These are phyloP conservation scores for Psilocybe subaeruginosa DNA, from an alignment of 768 basidiomycete species.

Conservation along the genomic window DNA sequence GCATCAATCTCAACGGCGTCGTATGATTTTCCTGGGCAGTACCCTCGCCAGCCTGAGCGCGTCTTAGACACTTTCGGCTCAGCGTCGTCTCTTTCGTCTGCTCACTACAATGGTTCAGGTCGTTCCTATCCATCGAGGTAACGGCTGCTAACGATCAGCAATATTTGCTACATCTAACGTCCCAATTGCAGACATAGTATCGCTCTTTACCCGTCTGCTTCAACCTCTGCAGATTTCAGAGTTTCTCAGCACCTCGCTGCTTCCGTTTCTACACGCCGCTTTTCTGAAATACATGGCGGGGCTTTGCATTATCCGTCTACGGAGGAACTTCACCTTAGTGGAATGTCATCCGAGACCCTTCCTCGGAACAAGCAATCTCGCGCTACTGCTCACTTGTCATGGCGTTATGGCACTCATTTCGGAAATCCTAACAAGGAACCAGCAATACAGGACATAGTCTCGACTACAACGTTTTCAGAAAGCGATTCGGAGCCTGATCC, in stretches of 20 bases:
- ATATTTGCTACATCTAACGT: background rate
- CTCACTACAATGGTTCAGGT: background rate
- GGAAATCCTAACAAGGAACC: background rate
- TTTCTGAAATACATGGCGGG: background rate
- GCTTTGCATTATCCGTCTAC: background rate
- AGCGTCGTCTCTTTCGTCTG: background rate
- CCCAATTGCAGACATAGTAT: background rate
- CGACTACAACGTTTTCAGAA: background rate
- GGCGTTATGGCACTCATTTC: background rate
- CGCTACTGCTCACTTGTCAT: background rate
- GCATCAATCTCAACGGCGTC: background rate
- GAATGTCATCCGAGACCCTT: background rate
- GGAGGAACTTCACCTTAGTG: background rate
- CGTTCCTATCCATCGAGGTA: background rate
- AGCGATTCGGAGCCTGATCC: constrained; percentile 36
- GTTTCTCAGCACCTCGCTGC: background rate
- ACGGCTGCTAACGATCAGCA: background rate
- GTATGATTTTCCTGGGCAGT: background rate
- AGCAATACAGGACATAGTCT: background rate
- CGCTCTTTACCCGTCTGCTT: background rate
- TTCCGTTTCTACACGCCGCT: constrained; percentile 1
- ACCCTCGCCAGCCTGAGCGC: background rate
- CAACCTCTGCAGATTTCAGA: background rate
- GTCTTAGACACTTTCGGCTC: background rate
- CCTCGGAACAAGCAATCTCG: background rate